Conservation (phyloP, 2,329 filamentous ascomycete species). For the Neofusicoccum cordaticola region DNA sequence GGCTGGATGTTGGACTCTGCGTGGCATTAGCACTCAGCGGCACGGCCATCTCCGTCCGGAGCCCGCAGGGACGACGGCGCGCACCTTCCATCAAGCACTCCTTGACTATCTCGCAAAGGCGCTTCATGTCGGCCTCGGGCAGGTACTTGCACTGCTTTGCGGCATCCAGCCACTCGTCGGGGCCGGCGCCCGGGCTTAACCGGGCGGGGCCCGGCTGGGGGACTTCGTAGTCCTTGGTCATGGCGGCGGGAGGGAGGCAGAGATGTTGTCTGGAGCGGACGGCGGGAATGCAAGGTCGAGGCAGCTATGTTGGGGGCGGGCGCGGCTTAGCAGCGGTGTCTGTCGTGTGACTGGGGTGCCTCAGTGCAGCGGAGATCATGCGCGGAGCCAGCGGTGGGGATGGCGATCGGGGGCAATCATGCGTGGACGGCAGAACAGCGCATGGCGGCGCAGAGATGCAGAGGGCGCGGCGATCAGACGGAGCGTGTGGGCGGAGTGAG, state of each 20-base stretch:
- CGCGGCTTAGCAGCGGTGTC: slow-evolving; percentile 18
- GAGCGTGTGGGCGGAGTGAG: slow-evolving; percentile 5
- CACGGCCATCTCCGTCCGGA: background rate
- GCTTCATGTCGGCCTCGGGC: slow-evolving; percentile 95
- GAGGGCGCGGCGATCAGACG: slow-evolving; percentile 11
- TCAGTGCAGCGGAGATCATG: slow-evolving; percentile 2
- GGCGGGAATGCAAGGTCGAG: background rate
- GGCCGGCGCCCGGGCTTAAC: slow-evolving; percentile 75
- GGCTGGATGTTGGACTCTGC: slow-evolving; percentile 97
- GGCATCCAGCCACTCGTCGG: slow-evolving; percentile 95
- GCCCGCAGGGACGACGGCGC: slow-evolving; percentile 20
- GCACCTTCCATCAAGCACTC: slow-evolving; percentile 97
- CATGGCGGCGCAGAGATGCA: slow-evolving; percentile 14
- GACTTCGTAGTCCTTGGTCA: slow-evolving; percentile 58
- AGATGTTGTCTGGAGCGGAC: background rate
- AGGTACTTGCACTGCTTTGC: slow-evolving; percentile 97
- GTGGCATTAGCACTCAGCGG: background rate
- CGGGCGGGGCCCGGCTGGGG: slow-evolving; percentile 90
- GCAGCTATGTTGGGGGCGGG: background rate
- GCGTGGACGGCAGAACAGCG: slow-evolving; percentile 10
- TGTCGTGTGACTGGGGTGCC: slow-evolving; percentile 27
- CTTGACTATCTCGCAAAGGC: slow-evolving; percentile 97
- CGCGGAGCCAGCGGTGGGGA: slow-evolving; percentile 1
- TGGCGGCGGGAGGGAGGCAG: slow-evolving; percentile 23
- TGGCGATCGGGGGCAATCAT: slow-evolving; percentile 17